Evolutionary conservation across 2,329 filamentous ascomycete species (phyloP).

Genomic region (Talaromyces marneffei): DNA sequence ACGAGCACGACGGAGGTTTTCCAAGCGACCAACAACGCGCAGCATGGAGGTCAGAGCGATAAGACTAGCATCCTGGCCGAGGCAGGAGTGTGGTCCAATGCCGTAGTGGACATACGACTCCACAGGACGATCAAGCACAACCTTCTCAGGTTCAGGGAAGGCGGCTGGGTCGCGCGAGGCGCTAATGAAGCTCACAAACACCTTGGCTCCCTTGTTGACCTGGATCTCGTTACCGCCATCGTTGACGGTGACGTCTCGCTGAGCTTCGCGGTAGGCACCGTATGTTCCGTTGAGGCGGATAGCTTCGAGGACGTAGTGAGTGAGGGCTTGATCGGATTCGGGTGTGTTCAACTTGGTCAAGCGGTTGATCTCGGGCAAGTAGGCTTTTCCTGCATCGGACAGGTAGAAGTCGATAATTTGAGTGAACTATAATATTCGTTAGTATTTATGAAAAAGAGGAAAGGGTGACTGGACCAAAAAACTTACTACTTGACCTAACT

Average conservation of each 20-base stretch:
- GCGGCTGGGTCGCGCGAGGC: conserved; percentile 52
- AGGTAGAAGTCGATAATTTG: conserved; percentile 70
- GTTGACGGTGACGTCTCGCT: conserved; percentile 45
- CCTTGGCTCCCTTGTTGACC: conserved; percentile 52
- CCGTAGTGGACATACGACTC: conserved; percentile 61
- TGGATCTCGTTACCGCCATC: conserved; percentile 46
- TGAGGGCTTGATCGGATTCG: conserved; percentile 57
- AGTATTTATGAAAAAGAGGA: background rate
- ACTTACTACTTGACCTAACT: conserved; percentile 61
- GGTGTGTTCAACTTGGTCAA: conserved; percentile 52
- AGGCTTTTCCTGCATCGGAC: conserved; percentile 47
- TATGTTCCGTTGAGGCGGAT: conserved; percentile 62
- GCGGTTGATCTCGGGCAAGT: conserved; percentile 57
- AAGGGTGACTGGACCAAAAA: background rate
- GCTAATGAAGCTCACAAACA: conserved; percentile 59
- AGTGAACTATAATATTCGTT: conserved; percentile 49
- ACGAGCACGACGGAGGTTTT: conserved; percentile 55
- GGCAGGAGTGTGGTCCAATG: conserved; percentile 56
- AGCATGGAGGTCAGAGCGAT: conserved; percentile 63
- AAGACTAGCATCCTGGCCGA: conserved; percentile 57
- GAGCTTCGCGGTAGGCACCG: conserved; percentile 55
- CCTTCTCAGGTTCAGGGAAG: conserved; percentile 57
- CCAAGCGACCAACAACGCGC: conserved; percentile 56
- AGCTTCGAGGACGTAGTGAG: conserved; percentile 67
- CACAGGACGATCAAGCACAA: conserved; percentile 59